phyloP scores from a whole-genome alignment of 805 yeast species.

The Candida germanica region DNA sequence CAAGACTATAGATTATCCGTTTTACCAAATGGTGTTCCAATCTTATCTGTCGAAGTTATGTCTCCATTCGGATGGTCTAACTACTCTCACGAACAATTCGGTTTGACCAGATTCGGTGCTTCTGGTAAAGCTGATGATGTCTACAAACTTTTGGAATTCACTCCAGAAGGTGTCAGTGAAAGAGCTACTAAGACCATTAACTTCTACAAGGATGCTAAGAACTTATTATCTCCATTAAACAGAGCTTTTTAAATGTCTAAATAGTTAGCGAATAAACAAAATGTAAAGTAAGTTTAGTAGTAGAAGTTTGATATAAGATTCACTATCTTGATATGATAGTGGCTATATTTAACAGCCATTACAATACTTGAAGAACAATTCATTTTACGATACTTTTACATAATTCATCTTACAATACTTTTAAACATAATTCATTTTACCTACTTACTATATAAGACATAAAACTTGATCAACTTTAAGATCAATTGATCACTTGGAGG shows the following conservation, averaged over 20 bases:
- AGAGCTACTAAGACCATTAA: slow-evolving; percentile 77
- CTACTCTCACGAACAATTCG: slow-evolving; percentile 95
- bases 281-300: too few relatives aligned
- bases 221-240: slow-evolving; percentile 71
- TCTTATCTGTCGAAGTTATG: slow-evolving; percentile 90
- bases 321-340: too few relatives aligned
- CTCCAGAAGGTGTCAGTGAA: slow-evolving; percentile 86
- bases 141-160: slow-evolving; percentile 83
- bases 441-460: too few relatives aligned
- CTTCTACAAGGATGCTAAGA: slow-evolving; percentile 71
- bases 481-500: slow-evolving; percentile 32
- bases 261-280: not conserved
- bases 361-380: too few relatives aligned
- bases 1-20: slow-evolving; percentile 77
- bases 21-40: slow-evolving; percentile 92
- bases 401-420: too few relatives aligned
- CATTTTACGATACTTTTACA: too few relatives aligned
- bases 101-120: slow-evolving; percentile 94
- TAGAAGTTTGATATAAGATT: too few relatives aligned
- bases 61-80: slow-evolving; percentile 88
- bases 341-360: too few relatives aligned
- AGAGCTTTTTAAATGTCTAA: slow-evolving; percentile 67
- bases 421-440: too few relatives aligned
- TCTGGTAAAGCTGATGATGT: slow-evolving; percentile 85
- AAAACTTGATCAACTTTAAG: too few relatives aligned